phyloP scores from a whole-genome alignment of 495 filamentous ascomycete genomes.

The Aspergillus bertholletiae region DNA sequence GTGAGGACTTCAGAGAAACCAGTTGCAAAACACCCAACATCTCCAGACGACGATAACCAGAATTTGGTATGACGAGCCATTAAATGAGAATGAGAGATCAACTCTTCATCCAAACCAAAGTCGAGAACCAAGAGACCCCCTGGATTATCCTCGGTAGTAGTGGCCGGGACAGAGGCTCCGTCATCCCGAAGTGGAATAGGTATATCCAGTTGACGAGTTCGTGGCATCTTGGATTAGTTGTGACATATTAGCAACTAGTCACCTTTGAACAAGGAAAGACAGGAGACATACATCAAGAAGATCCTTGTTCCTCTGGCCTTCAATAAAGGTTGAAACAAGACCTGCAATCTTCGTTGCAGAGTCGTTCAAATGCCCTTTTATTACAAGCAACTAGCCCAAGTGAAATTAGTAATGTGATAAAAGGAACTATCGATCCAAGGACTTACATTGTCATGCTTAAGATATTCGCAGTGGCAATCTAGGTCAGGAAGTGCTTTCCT shows the following conservation, averaged over 20 bases:
- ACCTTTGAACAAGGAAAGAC: background rate
- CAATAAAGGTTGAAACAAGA: conserved; percentile 16
- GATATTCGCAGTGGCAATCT: conserved; percentile 15
- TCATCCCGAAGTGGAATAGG: conserved; percentile 8
- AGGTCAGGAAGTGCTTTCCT: conserved; percentile 6
- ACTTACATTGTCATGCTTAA: conserved; percentile 13
- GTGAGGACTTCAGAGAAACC: conserved; percentile 10
- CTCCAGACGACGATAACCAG: conserved; percentile 17
- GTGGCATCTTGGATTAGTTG: conserved; percentile 12
- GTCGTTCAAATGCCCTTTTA: conserved; percentile 15
- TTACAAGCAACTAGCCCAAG: conserved; percentile 9
- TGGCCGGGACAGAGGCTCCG: background rate
- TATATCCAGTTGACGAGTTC: conserved; percentile 13
- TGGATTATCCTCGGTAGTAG: background rate
- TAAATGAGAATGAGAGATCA: conserved; percentile 3
- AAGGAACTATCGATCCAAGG: background rate
- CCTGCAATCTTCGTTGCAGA: background rate
- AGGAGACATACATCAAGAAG: conserved; percentile 21
- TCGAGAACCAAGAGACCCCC: conserved; percentile 13
- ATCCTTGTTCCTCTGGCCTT: conserved; percentile 21
- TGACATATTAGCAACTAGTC: background rate
- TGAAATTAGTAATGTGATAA: background rate
- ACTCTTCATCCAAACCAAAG: conserved; percentile 6
- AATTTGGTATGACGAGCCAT: conserved; percentile 8
- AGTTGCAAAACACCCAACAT: conserved; percentile 14